These are phyloP conservation scores for Debaryomyces robertsiae DNA, from an alignment of 1,139 yeast species.

Conservation along the genomic window DNA sequence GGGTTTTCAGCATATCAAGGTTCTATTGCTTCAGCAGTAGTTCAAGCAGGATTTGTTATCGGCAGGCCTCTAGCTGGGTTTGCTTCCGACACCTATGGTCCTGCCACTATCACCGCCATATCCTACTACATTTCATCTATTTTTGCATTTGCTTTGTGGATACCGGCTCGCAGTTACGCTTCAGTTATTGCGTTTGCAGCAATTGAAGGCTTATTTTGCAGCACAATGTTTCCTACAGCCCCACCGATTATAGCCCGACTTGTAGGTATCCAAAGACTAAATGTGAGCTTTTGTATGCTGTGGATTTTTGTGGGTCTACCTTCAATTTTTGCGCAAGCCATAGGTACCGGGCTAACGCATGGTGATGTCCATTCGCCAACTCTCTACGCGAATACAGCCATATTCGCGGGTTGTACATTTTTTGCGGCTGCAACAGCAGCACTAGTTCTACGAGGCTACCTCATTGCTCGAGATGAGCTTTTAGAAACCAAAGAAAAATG, in stretches of 20 bases:
- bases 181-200: constrained; percentile 29
- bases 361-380: constrained; percentile 28
- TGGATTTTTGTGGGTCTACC: constrained; percentile 51
- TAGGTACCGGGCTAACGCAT: background rate
- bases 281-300: constrained; percentile 47
- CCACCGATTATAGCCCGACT: constrained; percentile 37
- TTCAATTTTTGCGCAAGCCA: constrained; percentile 28
- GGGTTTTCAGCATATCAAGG: constrained; percentile 46
- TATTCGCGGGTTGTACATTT: constrained; percentile 56
- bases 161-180: constrained; percentile 36
- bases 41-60: constrained; percentile 42
- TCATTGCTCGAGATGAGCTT: constrained; percentile 46
- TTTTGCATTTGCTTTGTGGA: constrained; percentile 37
- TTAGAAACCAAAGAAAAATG: constrained; percentile 18
- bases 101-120: constrained; percentile 35
- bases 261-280: constrained; percentile 52
- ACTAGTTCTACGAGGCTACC: constrained; percentile 49
- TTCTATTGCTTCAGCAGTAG: constrained; percentile 47
- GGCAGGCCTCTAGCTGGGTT: constrained; percentile 47
- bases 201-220: constrained; percentile 31
- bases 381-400: constrained; percentile 51
- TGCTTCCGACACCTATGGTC: constrained; percentile 41
- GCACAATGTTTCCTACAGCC: constrained; percentile 30
- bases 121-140: constrained; percentile 27
- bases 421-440: constrained; percentile 41